These are phyloP conservation scores for Claviceps digitariae DNA, from an alignment of 2,329 filamentous ascomycete species.

Conservation along the genomic window DNA sequence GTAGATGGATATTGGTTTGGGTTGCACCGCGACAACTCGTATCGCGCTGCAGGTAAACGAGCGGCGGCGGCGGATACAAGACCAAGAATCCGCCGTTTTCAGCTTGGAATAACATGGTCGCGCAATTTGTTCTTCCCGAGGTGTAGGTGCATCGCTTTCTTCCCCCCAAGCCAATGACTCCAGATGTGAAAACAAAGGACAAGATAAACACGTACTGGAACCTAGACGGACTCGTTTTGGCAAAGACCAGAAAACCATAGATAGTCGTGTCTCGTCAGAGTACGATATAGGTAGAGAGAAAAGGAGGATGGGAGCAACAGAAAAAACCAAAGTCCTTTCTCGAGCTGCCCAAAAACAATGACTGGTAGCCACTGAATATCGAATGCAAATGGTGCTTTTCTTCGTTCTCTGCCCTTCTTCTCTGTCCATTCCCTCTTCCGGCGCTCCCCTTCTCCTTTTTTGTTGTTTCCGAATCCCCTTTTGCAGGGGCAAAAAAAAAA, in stretches of 20 bases:
- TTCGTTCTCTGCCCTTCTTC: not conserved
- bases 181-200: not conserved
- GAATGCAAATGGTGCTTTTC: not conserved
- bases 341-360: not conserved
- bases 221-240: not conserved
- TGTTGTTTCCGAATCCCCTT: not conserved
- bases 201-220: not conserved
- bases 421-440: not conserved
- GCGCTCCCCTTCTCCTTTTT: not conserved
- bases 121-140: not conserved
- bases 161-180: not conserved
- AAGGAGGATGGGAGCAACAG: not conserved
- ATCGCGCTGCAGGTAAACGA: too few species aligned
- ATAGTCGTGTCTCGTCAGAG: not conserved
- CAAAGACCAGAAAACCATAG: not conserved
- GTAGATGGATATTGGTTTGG: not conserved
- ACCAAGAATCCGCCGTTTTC: not conserved
- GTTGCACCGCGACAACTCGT: not conserved
- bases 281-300: not conserved
- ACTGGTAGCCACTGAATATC: constrained; percentile 2
- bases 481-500: not conserved
- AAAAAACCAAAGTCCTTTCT: not conserved
- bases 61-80: not conserved
- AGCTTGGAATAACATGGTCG: not conserved
- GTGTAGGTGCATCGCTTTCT: not conserved